Evolutionary conservation across 1,284 basidiomycete species (phyloP).

Genomic region (Polyporus tsugae): DNA sequence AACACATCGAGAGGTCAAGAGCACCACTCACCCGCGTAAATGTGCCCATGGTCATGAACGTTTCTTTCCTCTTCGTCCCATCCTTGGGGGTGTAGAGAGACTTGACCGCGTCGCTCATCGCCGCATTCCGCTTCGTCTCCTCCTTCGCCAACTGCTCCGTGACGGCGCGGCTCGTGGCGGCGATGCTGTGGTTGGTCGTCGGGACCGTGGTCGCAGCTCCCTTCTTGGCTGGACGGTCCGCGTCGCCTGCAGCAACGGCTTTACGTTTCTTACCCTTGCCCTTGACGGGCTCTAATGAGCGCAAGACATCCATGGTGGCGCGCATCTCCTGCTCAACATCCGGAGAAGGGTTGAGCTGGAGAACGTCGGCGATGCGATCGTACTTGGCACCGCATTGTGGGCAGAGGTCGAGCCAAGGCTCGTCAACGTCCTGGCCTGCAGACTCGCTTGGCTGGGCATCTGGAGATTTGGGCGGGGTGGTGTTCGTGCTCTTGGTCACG

Average conservation of each 20-base stretch:
- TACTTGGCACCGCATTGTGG: slow-evolving; percentile 81
- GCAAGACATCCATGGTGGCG: slow-evolving; percentile 59
- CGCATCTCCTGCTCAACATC: slow-evolving; percentile 68
- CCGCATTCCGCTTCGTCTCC: slow-evolving; percentile 77
- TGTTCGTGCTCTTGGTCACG: slow-evolving; percentile 49
- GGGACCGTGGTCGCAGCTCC: slow-evolving; percentile 54
- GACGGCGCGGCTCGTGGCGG: slow-evolving; percentile 67
- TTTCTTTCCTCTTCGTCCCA: slow-evolving; percentile 68
- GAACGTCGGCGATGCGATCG: slow-evolving; percentile 58
- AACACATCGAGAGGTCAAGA: not conserved
- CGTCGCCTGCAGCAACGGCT: slow-evolving; percentile 35
- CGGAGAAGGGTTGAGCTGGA: slow-evolving; percentile 67
- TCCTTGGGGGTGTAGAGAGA: slow-evolving; percentile 68
- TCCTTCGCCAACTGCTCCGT: slow-evolving; percentile 70
- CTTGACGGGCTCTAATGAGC: slow-evolving; percentile 61
- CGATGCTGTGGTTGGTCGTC: slow-evolving; percentile 59
- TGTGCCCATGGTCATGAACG: slow-evolving; percentile 84
- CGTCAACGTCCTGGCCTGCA: slow-evolving; percentile 3
- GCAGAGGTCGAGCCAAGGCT: slow-evolving; percentile 60
- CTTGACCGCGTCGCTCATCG: slow-evolving; percentile 80
- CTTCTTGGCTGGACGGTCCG: slow-evolving; percentile 42
- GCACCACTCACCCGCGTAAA: slow-evolving; percentile 74
- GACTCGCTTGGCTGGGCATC: slow-evolving; percentile 38
- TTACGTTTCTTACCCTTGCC: slow-evolving; percentile 61
- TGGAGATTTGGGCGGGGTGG: slow-evolving; percentile 42